Percentiles rank a stretch among this genome's conserved stretches.
phyloP scores from a whole-genome alignment of 1,284 basidiomycete species.

The Sporisorium iseilematis-ciliati region DNA sequence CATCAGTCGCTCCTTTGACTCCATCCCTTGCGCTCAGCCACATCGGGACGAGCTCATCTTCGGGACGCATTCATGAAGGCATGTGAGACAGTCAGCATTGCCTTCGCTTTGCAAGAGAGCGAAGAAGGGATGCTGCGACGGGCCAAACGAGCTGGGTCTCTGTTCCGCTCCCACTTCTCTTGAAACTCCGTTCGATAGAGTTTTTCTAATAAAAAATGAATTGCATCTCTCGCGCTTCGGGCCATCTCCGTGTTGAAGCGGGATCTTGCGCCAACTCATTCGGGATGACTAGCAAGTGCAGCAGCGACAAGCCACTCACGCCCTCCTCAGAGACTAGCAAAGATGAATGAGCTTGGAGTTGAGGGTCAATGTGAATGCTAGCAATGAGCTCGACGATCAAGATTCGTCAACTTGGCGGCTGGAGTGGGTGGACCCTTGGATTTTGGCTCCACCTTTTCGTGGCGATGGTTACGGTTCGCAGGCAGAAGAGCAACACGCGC shows the following conservation, averaged over 20 bases:
- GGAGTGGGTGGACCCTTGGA: no score
- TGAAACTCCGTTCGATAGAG: neutral
- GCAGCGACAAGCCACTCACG: no score
- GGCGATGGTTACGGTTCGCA: neutral
- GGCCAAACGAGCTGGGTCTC: neutral
- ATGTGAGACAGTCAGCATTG: neutral
- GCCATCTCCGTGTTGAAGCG: neutral
- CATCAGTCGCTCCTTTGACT: no score
- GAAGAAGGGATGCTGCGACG: neutral
- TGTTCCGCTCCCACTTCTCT: neutral
- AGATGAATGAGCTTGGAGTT: no score
- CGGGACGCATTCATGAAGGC: neutral
- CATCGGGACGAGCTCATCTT: neutral
- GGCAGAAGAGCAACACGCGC: neutral
- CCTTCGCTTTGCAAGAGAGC: neutral
- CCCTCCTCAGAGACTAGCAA: no score
- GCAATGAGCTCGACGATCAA: no score
- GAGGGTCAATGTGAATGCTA: no score
- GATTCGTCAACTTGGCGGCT: no score
- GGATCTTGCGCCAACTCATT: no score
- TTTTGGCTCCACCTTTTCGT: no score
- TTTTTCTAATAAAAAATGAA: neutral
- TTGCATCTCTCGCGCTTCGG: neutral
- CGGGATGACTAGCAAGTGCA: no score
- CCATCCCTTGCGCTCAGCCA: neutral